phyloP scores from a whole-genome alignment of 139 green algal genomes.

The Coelastrella sp. region DNA sequence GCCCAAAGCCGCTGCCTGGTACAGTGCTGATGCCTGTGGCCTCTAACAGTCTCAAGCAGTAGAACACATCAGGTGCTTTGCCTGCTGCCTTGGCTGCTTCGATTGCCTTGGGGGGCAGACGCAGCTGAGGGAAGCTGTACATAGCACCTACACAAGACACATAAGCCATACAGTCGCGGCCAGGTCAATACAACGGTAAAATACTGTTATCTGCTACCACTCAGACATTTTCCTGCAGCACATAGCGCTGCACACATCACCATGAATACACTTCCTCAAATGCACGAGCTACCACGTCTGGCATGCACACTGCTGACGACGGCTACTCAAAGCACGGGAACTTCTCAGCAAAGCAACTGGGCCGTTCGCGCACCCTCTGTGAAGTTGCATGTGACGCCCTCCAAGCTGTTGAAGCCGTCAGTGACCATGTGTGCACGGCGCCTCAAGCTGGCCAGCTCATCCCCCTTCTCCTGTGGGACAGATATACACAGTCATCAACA shows the following conservation, averaged over 20 bases:
- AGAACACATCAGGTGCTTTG: constrained; percentile 89
- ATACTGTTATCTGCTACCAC: too few relatives aligned
- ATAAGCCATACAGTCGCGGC: not conserved
- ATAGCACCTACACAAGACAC: not conserved
- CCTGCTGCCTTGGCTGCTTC: constrained; percentile 77
- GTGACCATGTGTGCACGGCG: constrained; percentile 86
- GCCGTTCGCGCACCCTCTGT: constrained; percentile 84
- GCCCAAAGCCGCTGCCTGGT: constrained; percentile 89
- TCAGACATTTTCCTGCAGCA: too few relatives aligned
- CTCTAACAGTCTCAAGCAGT: constrained; percentile 91
- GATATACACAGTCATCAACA: too few relatives aligned
- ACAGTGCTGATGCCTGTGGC: constrained; percentile 77
- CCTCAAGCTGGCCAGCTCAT: constrained; percentile 59
- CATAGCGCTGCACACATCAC: too few relatives aligned
- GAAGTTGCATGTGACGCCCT: constrained; percentile 87
- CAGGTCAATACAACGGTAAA: too few relatives aligned
- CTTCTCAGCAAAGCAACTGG: not conserved
- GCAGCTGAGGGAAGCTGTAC: constrained; percentile 26
- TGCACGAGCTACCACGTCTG: too few relatives aligned
- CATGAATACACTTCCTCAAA: too few relatives aligned
- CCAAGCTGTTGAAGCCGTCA: constrained; percentile 85
- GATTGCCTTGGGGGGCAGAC: constrained; percentile 76
- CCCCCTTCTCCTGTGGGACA: constrained; percentile 50
- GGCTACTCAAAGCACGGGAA: too few relatives aligned
- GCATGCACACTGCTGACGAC: too few relatives aligned